Evolutionary conservation across 2,329 filamentous ascomycete species (phyloP), one percentile per base, ranked within the genome.

Genomic region (Hawksworthiomyces lignivorus): DNA sequence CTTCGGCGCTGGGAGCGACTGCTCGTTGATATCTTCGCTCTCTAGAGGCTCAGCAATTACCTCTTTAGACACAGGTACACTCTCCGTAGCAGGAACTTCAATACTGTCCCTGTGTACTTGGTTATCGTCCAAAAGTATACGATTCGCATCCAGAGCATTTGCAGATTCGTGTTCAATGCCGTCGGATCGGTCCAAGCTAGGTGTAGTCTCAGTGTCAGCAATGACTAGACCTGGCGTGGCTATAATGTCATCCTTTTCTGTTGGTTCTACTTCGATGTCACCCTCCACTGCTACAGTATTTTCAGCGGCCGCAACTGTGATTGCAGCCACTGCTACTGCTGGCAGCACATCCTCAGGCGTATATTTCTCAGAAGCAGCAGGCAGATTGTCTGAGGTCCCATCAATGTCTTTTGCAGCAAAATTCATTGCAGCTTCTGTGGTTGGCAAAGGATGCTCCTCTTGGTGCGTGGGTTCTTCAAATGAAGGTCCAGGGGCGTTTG

Each of bases 241-340:
- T 14, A n/a, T 17, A n/a, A 5, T 28, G 17, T 26, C 15, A 21
- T 36, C 27, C 3, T 18, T 15, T 17, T 22, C 22, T 17, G 31
- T 11, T 17, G 31, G 8, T 32, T 43, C 34, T 17, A 27, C 29
- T 27, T 29, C 34, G 33, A 41, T 33, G 29, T 39, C 39, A 46
- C 44, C 44, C 42, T 42, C 39, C 39, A 42, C 44, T 42, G 36
- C 44, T 31, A 42, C 35, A 31, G 27, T 30, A 24, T 34, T 36
- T 28, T n/a, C 28, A 11, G 36, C 32, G 22, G 39, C 43, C 12
- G 36, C 48, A 6, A 34, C 36, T 17, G 43, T 37, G 21, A 43
- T 9, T 4, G 40, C 28, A 3, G 40, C 40, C 14, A 33, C 34
- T 27, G 40, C 33, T 12, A 33, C 40, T 7, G 36, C 34, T 14